phyloP scores from a whole-genome alignment of 2,329 filamentous ascomycete genomes.

The Neonectria sp. region DNA sequence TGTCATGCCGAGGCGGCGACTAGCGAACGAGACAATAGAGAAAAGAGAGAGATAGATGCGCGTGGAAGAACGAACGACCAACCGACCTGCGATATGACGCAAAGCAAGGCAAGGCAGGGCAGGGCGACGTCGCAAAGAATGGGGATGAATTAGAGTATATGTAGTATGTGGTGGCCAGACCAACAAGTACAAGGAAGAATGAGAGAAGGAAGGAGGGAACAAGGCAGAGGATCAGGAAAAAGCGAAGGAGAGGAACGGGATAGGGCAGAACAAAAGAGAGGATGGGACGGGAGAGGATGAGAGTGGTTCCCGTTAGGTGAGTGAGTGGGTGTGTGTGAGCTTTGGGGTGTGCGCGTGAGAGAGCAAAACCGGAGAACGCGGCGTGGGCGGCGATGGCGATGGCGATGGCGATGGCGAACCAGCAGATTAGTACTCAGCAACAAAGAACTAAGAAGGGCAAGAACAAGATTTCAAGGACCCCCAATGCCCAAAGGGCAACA shows the following conservation, averaged over 20 bases:
- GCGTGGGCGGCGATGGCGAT: slow-evolving; percentile 3
- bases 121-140: slow-evolving; percentile 4
- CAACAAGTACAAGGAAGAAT: slow-evolving; percentile 20
- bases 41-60: slow-evolving; percentile 27
- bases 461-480: slow-evolving; percentile 8
- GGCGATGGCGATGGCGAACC: slow-evolving; percentile 17
- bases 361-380: background rate
- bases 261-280: slow-evolving; percentile 42
- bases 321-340: slow-evolving; percentile 7
- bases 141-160: slow-evolving; percentile 37
- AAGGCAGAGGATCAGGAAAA: slow-evolving; percentile 12
- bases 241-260: slow-evolving; percentile 34
- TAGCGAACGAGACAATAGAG: slow-evolving; percentile 31
- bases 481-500: slow-evolving; percentile 7
- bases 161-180: slow-evolving; percentile 30
- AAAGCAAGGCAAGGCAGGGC: slow-evolving; percentile 17
- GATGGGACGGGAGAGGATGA: slow-evolving; percentile 26
- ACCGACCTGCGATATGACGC: slow-evolving; percentile 29
- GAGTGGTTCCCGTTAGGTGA: slow-evolving; percentile 25
- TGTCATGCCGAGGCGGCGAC: slow-evolving; percentile 42
- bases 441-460: background rate
- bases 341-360: background rate
- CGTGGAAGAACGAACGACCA: slow-evolving; percentile 14
- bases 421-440: slow-evolving; percentile 10
- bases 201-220: slow-evolving; percentile 1